phyloP scores from a whole-genome alignment of 164 flowering plant species.

The Dillenia suffruticosa region DNA sequence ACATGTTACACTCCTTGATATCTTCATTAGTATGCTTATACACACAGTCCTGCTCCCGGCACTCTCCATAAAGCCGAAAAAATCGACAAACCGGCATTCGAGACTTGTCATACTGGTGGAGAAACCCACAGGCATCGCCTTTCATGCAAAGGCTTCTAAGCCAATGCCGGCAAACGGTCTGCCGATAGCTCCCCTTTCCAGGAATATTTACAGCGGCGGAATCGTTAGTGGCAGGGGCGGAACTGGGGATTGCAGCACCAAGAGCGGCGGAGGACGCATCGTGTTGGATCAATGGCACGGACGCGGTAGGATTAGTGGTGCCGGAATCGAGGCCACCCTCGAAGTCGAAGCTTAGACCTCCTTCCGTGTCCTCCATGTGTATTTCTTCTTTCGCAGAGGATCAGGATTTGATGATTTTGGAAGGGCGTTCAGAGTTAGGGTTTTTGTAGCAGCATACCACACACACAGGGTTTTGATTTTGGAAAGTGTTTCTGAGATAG shows the following conservation, averaged over 20 bases:
- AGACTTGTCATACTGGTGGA: constrained; percentile 95
- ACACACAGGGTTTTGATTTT: no score
- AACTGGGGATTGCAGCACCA: constrained; percentile 6
- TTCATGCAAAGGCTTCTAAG: constrained; percentile 95
- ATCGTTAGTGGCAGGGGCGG: constrained; percentile 9
- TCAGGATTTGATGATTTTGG: no score
- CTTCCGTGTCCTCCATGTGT: constrained; percentile 81
- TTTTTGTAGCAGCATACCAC: no score
- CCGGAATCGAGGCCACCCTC: constrained; percentile 90
- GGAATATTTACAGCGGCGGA: constrained; percentile 7
- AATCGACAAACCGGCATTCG: constrained; percentile 97
- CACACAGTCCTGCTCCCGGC: constrained; percentile 96
- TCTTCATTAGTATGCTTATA: constrained; percentile 97
- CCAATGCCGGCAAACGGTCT: constrained; percentile 99
- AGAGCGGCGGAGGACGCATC: constrained; percentile 28
- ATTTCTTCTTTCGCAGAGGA: background rate
- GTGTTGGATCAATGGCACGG: constrained; percentile 36
- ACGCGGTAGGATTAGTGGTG: constrained; percentile 43
- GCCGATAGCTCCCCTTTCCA: constrained; percentile 80
- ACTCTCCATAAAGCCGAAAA: constrained; percentile 85
- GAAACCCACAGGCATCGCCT: constrained; percentile 98
- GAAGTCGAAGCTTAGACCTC: constrained; percentile 89
- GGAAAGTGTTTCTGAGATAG: no score
- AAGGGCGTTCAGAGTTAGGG: no score
- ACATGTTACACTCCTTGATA: constrained; percentile 98